Base-by-base conservation (phyloP, 805 yeast genomes). In the Komagataella ulmi region DNA sequence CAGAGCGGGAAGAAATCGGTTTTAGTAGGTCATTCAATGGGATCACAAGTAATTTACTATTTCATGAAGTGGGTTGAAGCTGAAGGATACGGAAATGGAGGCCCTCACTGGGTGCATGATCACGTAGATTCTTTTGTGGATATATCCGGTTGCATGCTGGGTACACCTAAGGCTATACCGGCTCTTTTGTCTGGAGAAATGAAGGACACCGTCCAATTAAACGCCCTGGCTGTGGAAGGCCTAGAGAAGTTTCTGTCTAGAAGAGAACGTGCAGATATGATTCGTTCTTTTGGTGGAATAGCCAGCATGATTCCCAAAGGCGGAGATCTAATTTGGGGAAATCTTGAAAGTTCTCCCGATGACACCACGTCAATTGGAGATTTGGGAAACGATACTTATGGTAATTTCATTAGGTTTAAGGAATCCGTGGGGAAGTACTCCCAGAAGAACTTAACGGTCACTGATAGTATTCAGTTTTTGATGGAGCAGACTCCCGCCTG, bases 61-160 rank as follows among this genome's bases (percentile, higher is more conserved):
- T 93, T 93, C 62, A 66, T 93, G 70, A 89, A 93, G 66, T 93
- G 99, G 99, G 98, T 78, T 6, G 99, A 93, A 65, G 97, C 97
- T 0, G 71, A 74, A 70, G 70, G 51, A 52, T 88, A 78, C 59
- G 99, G 99, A 40, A 88, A 90, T 63, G 98, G 97, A n/a, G 98
- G 98, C 1, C 64, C 74, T 3, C 61, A 58, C 47, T 93, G 99
- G 99, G 91, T 89, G 55, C 85, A 93, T 59, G 84, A 83, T 46
- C 75, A 93, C 62, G 73, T 93, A 53, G 90, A 79, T 49, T 80
- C 96, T 1, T 80, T 79, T 61, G 81, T 93, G 45, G 93, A 93
- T 63, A 85, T 93, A 53, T 79, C 95, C 12, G 99, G 99, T 0
- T 82, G 93, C n/a, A 67, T 80, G 50, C 70, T 93, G 51, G 99